Evolutionary conservation across 306 rosid genomes (phyloP).

Genomic region (Vigna reflexopilosa): DNA sequence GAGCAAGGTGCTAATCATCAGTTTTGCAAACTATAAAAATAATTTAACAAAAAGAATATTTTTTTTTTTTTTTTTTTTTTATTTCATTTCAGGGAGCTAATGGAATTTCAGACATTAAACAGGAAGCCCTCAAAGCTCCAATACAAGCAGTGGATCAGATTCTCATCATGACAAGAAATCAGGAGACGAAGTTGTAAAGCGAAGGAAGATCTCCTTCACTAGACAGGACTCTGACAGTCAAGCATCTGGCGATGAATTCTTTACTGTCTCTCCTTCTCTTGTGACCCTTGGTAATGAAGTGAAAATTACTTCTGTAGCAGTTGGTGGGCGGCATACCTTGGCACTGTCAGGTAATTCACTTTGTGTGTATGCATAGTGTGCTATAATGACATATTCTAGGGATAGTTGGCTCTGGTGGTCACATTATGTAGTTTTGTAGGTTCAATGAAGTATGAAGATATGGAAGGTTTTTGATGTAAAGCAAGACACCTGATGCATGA

Average conservation of each 20-base stretch:
- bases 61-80: conserved; percentile 2
- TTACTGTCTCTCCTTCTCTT: conserved; percentile 65
- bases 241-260: conserved; percentile 69
- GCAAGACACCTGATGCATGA: conserved; percentile 84
- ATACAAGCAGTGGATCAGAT: conserved; percentile 61
- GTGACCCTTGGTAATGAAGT: conserved; percentile 73
- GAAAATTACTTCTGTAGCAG: conserved; percentile 74
- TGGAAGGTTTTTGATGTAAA: conserved; percentile 88
- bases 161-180: conserved; percentile 63
- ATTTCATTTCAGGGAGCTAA: conserved; percentile 46
- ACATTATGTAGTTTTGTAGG: conserved; percentile 88
- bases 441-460: conserved; percentile 78
- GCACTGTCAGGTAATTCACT: conserved; percentile 81
- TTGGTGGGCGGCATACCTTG: conserved; percentile 90
- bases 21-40: conserved; percentile 23
- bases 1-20: conserved; percentile 66
- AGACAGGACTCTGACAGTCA: conserved; percentile 73
- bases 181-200: conserved; percentile 73
- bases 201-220: conserved; percentile 65
- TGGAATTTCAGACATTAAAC: conserved; percentile 50
- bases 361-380: conserved; percentile 30
- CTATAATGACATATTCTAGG: conserved; percentile 48
- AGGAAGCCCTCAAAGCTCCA: conserved; percentile 66
- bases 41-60: conserved; percentile 30
- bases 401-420: conserved; percentile 64